These are phyloP conservation scores for Pichia sporocuriosa DNA, from an alignment of 805 yeast genomes.

Conservation along the genomic window DNA sequence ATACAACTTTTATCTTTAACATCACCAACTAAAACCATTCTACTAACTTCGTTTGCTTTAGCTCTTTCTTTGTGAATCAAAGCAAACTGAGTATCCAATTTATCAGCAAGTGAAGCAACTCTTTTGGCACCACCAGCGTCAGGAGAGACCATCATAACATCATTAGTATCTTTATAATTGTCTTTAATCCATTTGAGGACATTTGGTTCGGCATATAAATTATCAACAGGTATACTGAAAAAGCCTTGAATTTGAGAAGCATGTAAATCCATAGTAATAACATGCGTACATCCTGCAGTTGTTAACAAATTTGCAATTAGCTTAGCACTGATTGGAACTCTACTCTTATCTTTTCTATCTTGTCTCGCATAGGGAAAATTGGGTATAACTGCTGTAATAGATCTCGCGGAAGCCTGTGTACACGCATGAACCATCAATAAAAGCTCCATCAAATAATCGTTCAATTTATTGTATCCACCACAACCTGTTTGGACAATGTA, in stretches of 20 bases:
- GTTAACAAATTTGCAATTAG: slow-evolving; percentile 85
- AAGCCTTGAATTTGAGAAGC: slow-evolving; percentile 98
- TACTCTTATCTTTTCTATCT: slow-evolving; percentile 90
- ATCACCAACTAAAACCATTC: slow-evolving; percentile 96
- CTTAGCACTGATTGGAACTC: slow-evolving; percentile 96
- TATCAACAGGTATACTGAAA: slow-evolving; percentile 92
- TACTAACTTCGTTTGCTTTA: slow-evolving; percentile 87
- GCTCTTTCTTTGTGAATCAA: slow-evolving; percentile 95
- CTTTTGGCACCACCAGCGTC: slow-evolving; percentile 99
- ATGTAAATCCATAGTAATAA: slow-evolving; percentile 93
- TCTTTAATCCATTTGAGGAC: slow-evolving; percentile 76
- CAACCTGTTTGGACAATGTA: slow-evolving; percentile 80
- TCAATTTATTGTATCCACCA: slow-evolving; percentile 70
- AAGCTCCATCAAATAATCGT: slow-evolving; percentile 82
- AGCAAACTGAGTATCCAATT: slow-evolving; percentile 87
- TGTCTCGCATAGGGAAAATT: slow-evolving; percentile 96
- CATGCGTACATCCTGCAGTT: slow-evolving; percentile 93
- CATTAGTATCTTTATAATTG: slow-evolving; percentile 40
- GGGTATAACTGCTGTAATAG: slow-evolving; percentile 91
- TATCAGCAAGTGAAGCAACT: slow-evolving; percentile 90
- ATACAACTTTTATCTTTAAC: slow-evolving; percentile 78
- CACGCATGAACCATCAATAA: slow-evolving; percentile 90
- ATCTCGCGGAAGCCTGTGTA: slow-evolving; percentile 89
- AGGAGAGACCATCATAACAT: slow-evolving; percentile 83
- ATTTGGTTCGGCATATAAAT: slow-evolving; percentile 90